phyloP scores from a whole-genome alignment of 257 asterid genomes.

The Jacaranda copaia region DNA sequence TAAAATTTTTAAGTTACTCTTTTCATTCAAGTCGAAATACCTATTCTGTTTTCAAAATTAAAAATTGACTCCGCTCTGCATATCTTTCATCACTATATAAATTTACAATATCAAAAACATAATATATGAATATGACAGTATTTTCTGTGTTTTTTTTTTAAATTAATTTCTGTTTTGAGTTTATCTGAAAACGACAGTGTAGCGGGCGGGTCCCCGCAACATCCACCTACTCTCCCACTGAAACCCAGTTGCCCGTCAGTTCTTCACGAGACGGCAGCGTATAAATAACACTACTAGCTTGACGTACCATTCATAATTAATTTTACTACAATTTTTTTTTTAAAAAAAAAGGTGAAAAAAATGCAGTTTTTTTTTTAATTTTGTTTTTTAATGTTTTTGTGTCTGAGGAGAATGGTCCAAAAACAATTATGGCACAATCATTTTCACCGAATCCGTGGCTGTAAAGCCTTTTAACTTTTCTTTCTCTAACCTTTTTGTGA shows the following conservation, averaged over 20 bases:
- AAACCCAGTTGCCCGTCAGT: constrained; percentile 43
- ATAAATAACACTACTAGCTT: constrained; percentile 22
- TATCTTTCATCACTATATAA: not conserved
- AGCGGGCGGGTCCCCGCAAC: constrained; percentile 46
- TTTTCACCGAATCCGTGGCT: constrained; percentile 71
- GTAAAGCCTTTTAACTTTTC: constrained; percentile 70
- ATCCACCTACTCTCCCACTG: constrained; percentile 67
- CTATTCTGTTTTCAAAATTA: too few species aligned
- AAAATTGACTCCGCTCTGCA: too few species aligned
- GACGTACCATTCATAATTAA: not conserved
- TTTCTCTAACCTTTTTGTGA: constrained; percentile 56
- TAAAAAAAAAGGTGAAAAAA: not conserved
- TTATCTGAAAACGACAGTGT: constrained; percentile 38
- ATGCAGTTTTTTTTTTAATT: not conserved
- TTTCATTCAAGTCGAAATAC: too few species aligned
- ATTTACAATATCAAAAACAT: not conserved
- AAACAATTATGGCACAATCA: constrained; percentile 74
- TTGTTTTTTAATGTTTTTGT: not conserved
- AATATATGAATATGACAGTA: not conserved
- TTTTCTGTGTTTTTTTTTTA: not conserved
- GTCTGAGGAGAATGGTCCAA: constrained; percentile 41
- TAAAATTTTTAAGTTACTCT: too few species aligned
- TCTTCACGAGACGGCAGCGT: constrained; percentile 81
- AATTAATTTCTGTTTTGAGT: not conserved
- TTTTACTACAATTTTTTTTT: constrained; percentile 11